phyloP scores from a whole-genome alignment of 2,329 filamentous ascomycete genomes.

The Alternaria infectoria region DNA sequence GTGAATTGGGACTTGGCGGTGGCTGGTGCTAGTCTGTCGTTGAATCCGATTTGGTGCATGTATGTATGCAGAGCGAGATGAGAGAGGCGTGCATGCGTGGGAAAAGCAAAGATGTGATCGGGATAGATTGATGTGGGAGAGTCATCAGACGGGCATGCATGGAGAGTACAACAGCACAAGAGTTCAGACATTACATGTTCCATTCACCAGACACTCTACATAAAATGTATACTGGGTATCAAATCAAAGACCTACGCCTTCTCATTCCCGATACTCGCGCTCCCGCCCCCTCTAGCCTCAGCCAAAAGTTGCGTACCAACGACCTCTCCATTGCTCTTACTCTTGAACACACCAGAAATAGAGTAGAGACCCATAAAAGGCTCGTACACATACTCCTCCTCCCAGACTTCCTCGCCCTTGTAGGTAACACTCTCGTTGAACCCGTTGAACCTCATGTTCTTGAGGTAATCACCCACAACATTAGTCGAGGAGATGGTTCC shows the following conservation, averaged over 20 bases:
- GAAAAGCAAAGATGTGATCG: background rate
- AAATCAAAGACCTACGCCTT: slow-evolving; percentile 8
- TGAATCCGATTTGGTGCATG: background rate
- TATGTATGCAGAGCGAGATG: background rate
- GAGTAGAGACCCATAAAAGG: slow-evolving; percentile 58
- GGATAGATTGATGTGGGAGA: background rate
- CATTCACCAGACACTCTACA: background rate
- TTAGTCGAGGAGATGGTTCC: slow-evolving; percentile 54
- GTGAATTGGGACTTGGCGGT: background rate
- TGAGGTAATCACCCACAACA: slow-evolving; percentile 58
- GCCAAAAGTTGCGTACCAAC: slow-evolving; percentile 60
- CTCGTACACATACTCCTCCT: slow-evolving; percentile 61
- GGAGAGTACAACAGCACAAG: background rate
- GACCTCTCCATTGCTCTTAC: slow-evolving; percentile 56
- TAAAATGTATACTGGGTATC: background rate
- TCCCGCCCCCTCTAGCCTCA: slow-evolving; percentile 60
- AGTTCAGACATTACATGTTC: background rate
- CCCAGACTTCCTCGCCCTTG: slow-evolving; percentile 56
- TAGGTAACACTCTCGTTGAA: slow-evolving; percentile 50
- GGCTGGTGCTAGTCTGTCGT: background rate
- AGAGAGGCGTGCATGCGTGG: background rate
- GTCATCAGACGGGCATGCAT: background rate
- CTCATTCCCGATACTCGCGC: slow-evolving; percentile 55
- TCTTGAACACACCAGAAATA: slow-evolving; percentile 56
- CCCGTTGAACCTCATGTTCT: slow-evolving; percentile 63